phyloP scores from a whole-genome alignment of 2,329 filamentous ascomycete genomes.

The Exophiala viscosa region DNA sequence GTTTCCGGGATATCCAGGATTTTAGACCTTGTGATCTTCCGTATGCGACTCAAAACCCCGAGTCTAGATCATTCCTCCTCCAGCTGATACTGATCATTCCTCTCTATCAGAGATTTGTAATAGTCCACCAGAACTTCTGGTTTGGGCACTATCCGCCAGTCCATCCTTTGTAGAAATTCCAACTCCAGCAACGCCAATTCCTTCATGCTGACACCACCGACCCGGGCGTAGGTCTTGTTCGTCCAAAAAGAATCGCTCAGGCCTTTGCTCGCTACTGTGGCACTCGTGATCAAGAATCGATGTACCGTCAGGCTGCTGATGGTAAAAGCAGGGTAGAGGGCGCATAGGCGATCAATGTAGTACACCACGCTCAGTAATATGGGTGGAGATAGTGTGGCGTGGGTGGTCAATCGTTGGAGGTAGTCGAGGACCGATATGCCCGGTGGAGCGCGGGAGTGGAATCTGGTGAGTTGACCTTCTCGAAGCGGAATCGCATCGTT shows the following conservation, averaged over 20 bases:
- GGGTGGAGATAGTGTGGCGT: slow-evolving; percentile 88
- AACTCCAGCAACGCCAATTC: slow-evolving; percentile 89
- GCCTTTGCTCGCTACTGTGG: slow-evolving; percentile 92
- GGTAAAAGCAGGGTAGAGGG: slow-evolving; percentile 88
- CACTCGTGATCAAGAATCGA: slow-evolving; percentile 92
- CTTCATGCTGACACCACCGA: slow-evolving; percentile 84
- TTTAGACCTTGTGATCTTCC: no score
- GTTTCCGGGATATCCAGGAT: no score
- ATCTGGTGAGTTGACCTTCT: slow-evolving; percentile 82
- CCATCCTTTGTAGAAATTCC: slow-evolving; percentile 85
- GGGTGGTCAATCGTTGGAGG: slow-evolving; percentile 83
- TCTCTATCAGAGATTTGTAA: slow-evolving; percentile 77
- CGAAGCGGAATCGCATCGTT: slow-evolving; percentile 85
- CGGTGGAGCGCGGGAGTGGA: slow-evolving; percentile 85
- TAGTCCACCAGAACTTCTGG: slow-evolving; percentile 92
- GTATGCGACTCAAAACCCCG: no score
- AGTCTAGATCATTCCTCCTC: slow-evolving; percentile 29
- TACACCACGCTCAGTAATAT: slow-evolving; percentile 98
- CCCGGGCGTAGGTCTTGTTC: slow-evolving; percentile 90
- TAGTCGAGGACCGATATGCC: slow-evolving; percentile 95
- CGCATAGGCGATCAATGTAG: slow-evolving; percentile 93
- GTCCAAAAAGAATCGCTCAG: slow-evolving; percentile 98
- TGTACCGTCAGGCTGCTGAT: slow-evolving; percentile 96
- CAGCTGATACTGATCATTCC: slow-evolving; percentile 58
- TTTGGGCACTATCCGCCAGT: slow-evolving; percentile 96